A percentile compares a stretch with the other conserved stretches of the same genome.
Evolutionary conservation across 176 grass and related monocot species (phyloP).

Genomic region (Lolium multiflorum): DNA sequence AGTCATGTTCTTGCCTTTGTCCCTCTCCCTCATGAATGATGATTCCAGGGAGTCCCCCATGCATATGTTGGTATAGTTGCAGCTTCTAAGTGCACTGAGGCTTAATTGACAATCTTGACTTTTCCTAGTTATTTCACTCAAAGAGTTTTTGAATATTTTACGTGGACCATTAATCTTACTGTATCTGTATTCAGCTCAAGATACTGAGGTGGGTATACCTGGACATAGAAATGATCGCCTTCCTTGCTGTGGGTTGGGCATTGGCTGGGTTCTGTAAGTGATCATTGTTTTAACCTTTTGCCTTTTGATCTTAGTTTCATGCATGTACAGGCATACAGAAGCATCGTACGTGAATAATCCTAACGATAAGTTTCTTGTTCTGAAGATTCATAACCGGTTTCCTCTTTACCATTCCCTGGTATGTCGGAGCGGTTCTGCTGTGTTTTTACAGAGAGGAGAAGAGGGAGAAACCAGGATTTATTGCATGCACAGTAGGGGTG

Average conservation of each 20-base stretch:
- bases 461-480: slow-evolving; percentile 82
- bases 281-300: not conserved
- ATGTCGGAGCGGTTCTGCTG: slow-evolving; percentile 79
- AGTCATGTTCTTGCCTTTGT: not conserved
- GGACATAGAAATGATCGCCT: slow-evolving; percentile 56
- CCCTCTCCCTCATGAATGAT: not conserved
- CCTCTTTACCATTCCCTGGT: slow-evolving; percentile 91
- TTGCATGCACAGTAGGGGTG: slow-evolving; percentile 83
- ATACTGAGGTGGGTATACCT: slow-evolving; percentile 56
- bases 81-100: not conserved
- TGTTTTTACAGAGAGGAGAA: slow-evolving; percentile 68
- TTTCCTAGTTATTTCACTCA: not conserved
- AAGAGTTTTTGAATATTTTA: slow-evolving; percentile 1
- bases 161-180: slow-evolving; percentile 5
- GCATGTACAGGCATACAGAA: not conserved
- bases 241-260: slow-evolving; percentile 75
- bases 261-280: slow-evolving; percentile 95
- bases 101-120: not conserved
- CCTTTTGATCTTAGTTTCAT: slow-evolving; percentile 18
- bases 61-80: not conserved
- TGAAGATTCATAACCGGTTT: slow-evolving; percentile 89
- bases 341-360: not conserved
- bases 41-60: not conserved
- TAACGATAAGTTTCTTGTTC: slow-evolving; percentile 28
- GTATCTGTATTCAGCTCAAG: slow-evolving; percentile 43